Percentiles rank a stretch among this genome's conserved stretches.
phyloP scores from a whole-genome alignment of 805 yeast species.

The Blastobotrys terrestris region DNA sequence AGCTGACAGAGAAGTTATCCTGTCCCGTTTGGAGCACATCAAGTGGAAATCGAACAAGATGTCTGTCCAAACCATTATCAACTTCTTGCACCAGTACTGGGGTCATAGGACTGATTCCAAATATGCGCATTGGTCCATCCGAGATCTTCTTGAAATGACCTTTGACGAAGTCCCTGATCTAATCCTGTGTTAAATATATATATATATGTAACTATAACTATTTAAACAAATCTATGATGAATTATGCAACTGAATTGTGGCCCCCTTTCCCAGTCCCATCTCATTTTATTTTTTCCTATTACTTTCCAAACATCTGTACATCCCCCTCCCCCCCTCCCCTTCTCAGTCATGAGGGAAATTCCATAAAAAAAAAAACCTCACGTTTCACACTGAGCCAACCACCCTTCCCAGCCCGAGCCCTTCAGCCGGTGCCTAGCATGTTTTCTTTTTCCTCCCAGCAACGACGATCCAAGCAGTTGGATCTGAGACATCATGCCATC shows the following conservation, averaged over 20 bases:
- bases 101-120: neutral
- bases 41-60: constrained; percentile 1
- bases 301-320: too few species aligned
- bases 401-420: neutral
- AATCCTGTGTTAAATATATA: constrained; percentile 10
- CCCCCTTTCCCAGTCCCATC: too few species aligned
- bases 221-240: too few species aligned
- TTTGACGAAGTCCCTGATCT: constrained; percentile 3
- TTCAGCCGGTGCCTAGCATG: neutral
- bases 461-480: neutral
- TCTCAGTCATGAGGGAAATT: too few species aligned
- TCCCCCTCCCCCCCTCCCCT: constrained; percentile 13
- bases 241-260: neutral
- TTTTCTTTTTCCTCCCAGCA: neutral
- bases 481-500: neutral
- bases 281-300: too few species aligned
- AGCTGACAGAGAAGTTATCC: constrained; percentile 3
- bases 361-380: too few species aligned
- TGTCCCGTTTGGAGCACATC: constrained; percentile 4
- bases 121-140: neutral
- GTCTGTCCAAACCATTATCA: constrained; percentile 2
- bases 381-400: too few species aligned
- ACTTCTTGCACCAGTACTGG: constrained; percentile 5
- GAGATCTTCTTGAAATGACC: constrained; percentile 3
- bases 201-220: neutral